These are phyloP conservation scores for Ramaria rubella DNA, from an alignment of 768 basidiomycete genomes.

Conservation along the genomic window DNA sequence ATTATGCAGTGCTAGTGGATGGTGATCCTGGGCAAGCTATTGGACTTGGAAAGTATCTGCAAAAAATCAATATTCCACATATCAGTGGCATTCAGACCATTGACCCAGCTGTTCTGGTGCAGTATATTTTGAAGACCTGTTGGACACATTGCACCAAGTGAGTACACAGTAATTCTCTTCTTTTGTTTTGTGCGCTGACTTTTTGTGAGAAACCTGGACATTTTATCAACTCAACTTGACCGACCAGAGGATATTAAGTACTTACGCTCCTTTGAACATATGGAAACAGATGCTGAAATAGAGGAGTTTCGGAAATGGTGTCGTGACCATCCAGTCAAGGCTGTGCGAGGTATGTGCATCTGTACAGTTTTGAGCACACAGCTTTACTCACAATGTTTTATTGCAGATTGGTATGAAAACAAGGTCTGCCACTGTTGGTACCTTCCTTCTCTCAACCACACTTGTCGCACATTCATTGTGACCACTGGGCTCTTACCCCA, in stretches of 20 bases:
- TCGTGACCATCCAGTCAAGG: constrained; percentile 9
- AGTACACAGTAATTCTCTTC: neutral
- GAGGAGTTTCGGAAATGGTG: constrained; percentile 14
- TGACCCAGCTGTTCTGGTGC: constrained; percentile 14
- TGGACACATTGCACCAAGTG: constrained; percentile 17
- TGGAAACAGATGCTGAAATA: constrained; percentile 12
- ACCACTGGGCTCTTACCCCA: too few relatives aligned
- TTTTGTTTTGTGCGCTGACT: constrained; percentile 5
- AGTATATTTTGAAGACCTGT: constrained; percentile 14
- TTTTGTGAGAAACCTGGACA: constrained; percentile 9
- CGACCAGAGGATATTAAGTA: neutral
- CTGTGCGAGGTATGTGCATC: constrained; percentile 12
- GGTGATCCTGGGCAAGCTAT: too few relatives aligned
- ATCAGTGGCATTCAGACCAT: constrained; percentile 15
- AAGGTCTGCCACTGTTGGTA: constrained; percentile 16
- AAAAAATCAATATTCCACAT: constrained; percentile 10
- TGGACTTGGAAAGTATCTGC: too few relatives aligned
- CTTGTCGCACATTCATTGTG: constrained; percentile 13
- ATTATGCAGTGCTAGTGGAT: too few relatives aligned
- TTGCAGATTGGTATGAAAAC: constrained; percentile 16
- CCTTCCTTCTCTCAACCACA: constrained; percentile 15
- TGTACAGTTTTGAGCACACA: neutral
- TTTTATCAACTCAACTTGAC: neutral
- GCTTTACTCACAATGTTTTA: neutral
- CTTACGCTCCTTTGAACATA: neutral